Evolutionary conservation across 768 basidiomycete genomes (phyloP).

Genomic region (Lactarius vividus): DNA sequence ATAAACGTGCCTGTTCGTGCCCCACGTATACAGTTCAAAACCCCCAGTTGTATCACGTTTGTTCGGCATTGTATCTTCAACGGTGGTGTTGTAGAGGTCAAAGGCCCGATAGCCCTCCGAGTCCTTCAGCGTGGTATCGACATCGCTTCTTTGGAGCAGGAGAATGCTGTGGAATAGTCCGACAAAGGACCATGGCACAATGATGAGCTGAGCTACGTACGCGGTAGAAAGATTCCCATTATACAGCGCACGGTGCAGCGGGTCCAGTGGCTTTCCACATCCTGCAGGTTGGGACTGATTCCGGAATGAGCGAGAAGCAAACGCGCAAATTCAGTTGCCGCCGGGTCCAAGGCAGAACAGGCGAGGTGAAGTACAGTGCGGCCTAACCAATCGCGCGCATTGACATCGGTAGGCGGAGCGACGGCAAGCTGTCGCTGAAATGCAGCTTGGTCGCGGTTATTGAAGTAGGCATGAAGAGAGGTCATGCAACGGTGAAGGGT

Average conservation of each 20-base stretch:
- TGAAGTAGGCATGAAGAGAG: slow-evolving; percentile 75
- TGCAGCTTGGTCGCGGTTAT: slow-evolving; percentile 66
- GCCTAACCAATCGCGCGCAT: slow-evolving; percentile 68
- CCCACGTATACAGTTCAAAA: slow-evolving; percentile 83
- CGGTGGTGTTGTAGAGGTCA: slow-evolving; percentile 73
- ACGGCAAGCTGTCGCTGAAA: slow-evolving; percentile 65
- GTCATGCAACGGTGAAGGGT: slow-evolving; percentile 51
- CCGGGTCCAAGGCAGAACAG: slow-evolving; percentile 49
- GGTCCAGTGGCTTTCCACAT: slow-evolving; percentile 90
- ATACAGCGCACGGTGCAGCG: slow-evolving; percentile 86
- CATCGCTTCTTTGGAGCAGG: slow-evolving; percentile 71
- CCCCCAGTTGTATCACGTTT: slow-evolving; percentile 21
- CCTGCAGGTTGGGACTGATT: slow-evolving; percentile 76
- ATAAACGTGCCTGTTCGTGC: slow-evolving; percentile 50
- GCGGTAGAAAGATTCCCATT: slow-evolving; percentile 69
- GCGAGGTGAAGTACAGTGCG: slow-evolving; percentile 82
- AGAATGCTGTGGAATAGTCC: slow-evolving; percentile 49
- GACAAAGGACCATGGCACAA: not conserved
- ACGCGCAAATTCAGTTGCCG: slow-evolving; percentile 69
- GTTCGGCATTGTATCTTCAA: slow-evolving; percentile 25
- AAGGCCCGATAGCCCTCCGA: slow-evolving; percentile 87
- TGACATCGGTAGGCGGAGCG: slow-evolving; percentile 50
- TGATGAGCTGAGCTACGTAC: slow-evolving; percentile 39
- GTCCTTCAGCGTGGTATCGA: slow-evolving; percentile 73
- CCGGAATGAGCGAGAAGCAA: slow-evolving; percentile 71